Base-by-base conservation (phyloP, 2,329 filamentous ascomycete species). In the Didymellaceae sp. region DNA sequence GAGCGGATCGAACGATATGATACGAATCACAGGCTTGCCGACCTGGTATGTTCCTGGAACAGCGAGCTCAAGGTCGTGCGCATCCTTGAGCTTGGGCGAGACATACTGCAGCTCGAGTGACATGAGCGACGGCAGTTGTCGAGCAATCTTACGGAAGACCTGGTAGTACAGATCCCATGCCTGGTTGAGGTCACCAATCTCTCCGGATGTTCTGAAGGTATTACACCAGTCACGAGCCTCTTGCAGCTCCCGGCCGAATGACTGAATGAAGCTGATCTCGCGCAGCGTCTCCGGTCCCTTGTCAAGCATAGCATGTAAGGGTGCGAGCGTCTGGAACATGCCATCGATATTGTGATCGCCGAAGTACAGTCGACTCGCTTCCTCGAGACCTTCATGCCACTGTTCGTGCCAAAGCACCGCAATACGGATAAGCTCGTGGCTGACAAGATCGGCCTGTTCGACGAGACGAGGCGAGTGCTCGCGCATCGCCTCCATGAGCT, bases 161-260 rank as follows among this genome's bases (percentile, higher is more conserved):
- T 96, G 91, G 75, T 99, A 99, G 75, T 99, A 99, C 11, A 99
- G 83, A 74, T 99, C 95, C 94, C 94, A 99, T 6, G 94, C 94
- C 74, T 96, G 91, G 68, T 97, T 99, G 35, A 99, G 84, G 71
- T 99, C 95, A 38, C 90, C 93, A 54, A 94, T 86, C 67, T 99
- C 94, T 41, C 87, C 83, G n/a, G 90, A 94, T 31, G 86, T 85
- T 65, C 90, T 88, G 75, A 96, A 99, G 44, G 95, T 90, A 55
- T 90, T 87, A 72, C 94, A 99, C 88, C 94, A 99, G 62, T 97
- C 92, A 54, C 91, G 88, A 7, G 94, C 95, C 74, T 99, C 95
- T 52, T 90, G 88, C 17, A 99, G 82, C 70, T 99, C 95, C 24
- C 95, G 87, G 0, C 94, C 94, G 68, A 99, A 99, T 0, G 94